Base-by-base conservation (phyloP, 2,329 filamentous ascomycete species). In the Phialemoniopsis sp. region DNA sequence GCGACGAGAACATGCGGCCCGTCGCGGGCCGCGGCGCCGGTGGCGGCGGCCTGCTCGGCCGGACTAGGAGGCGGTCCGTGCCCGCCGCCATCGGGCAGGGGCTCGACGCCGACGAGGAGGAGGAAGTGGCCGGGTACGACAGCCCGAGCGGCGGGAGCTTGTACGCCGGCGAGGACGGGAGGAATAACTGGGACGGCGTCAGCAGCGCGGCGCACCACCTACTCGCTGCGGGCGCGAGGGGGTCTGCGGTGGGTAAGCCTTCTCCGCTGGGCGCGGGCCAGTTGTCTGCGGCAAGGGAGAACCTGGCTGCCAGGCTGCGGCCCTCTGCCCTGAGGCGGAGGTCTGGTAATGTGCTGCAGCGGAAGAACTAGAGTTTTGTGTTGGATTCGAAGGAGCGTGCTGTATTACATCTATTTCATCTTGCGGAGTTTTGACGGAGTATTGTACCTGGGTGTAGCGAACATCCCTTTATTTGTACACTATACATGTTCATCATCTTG, bases 281-380 rank as follows among this genome's bases (percentile, higher is more conserved):
- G 2, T 39, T 64, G 15, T 66, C 62, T 5, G 63, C 66, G 32
- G 70, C 73, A 9, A 60, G 63, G 38, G 56, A 77, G 48, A 76
- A 70, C 38, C 56, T 78, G 30, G 72, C 71, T 5, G 70, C 64
- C 44, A 62, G 73, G 49, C 52, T 78, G 16, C 40, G 47, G 13
- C 46, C 46, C 14, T 39, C 47, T 13, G 29, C 40, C 4, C 40
- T 44, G 26, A 41, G 41, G 21, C 38, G 43, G 38, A 19, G 30
- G 31, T 37, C 35, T 13, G 39, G 35, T 13, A 32, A 21, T 9
- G 35, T 37, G 8, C n/a, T 37, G 34, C 34, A 19, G 14, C 37
- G 36, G 19, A 40, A 35, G 19, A 26, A 26, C 10, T 26, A 26
- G 21, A 26, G 21, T 26, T 26, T 26, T 10, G 21, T 26, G 21